Conservation (phyloP, 345 rosid genomes). For the Crucihimalaya himalaica region DNA sequence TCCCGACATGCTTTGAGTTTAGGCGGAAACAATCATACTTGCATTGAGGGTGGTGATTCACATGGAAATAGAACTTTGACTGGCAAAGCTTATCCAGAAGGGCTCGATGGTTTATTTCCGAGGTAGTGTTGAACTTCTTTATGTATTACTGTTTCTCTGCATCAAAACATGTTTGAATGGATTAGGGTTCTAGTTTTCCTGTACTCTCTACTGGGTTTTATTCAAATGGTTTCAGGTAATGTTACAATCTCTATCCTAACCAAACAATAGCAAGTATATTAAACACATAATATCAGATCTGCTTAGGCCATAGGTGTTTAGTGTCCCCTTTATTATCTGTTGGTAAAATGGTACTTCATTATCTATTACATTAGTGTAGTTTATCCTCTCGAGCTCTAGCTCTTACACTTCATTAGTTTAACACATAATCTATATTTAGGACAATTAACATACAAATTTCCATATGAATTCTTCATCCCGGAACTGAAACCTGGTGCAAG, state of each 20-base stretch:
- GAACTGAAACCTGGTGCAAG: too few species aligned
- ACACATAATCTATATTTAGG: slow-evolving; percentile 2
- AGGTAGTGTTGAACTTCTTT: slow-evolving; percentile 50
- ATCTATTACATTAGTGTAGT: not conserved
- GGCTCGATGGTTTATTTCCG: slow-evolving; percentile 85
- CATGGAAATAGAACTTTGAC: slow-evolving; percentile 78
- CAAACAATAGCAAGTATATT: not conserved
- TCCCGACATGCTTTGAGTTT: too few species aligned
- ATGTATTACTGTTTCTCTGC: slow-evolving; percentile 4
- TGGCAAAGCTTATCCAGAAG: slow-evolving; percentile 84
- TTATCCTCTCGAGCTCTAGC: not conserved
- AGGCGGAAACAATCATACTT: too few species aligned
- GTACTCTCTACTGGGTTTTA: not conserved
- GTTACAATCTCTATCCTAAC: not conserved
- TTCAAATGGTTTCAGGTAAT: not conserved
- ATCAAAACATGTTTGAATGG: not conserved
- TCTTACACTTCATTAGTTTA: slow-evolving; percentile 1
- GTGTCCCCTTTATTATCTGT: not conserved
- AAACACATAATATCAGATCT: not conserved
- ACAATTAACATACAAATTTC: too few species aligned
- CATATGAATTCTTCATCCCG: too few species aligned
- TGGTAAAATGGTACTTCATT: not conserved
- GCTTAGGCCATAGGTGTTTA: not conserved
- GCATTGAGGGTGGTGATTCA: too few species aligned
- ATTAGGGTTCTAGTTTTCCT: not conserved